A percentile compares a stretch with the other conserved stretches of the same genome.
These are phyloP conservation scores for Hortaea sp. DNA, from an alignment of 2,329 filamentous ascomycete genomes.

Conservation along the genomic window DNA sequence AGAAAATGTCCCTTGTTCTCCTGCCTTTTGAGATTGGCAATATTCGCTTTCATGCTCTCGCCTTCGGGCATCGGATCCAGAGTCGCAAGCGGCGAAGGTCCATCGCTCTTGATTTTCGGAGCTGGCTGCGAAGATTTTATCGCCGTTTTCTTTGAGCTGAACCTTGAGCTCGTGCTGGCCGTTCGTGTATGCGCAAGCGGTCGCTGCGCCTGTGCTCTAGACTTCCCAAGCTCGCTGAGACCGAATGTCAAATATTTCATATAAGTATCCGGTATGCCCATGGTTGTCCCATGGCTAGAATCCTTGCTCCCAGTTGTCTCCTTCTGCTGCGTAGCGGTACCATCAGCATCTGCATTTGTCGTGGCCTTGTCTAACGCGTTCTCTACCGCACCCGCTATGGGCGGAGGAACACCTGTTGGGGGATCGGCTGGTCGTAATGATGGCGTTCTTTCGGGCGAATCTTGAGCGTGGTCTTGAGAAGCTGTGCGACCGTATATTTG, in stretches of 20 bases:
- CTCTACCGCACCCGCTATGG: constrained; percentile 35
- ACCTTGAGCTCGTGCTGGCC: constrained; percentile 9
- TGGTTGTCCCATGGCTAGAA: constrained; percentile 23
- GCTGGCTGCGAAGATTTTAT: neutral
- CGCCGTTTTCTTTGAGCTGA: constrained; percentile 9
- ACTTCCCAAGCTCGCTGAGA: constrained; percentile 23
- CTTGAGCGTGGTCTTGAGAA: constrained; percentile 16
- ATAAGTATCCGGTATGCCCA: constrained; percentile 38
- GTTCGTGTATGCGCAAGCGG: constrained; percentile 1
- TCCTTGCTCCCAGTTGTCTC: constrained; percentile 4
- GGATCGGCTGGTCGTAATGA: constrained; percentile 2
- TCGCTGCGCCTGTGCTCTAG: constrained; percentile 5
- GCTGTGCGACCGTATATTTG: constrained; percentile 16
- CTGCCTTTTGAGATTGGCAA: constrained; percentile 41
- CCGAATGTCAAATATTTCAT: constrained; percentile 43
- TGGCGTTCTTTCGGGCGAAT: constrained; percentile 4
- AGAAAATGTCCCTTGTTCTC: constrained; percentile 50
- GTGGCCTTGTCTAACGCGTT: constrained; percentile 34
- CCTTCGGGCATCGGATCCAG: constrained; percentile 30
- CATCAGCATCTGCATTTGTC: constrained; percentile 23
- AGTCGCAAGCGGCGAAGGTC: constrained; percentile 13
- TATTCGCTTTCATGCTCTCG: constrained; percentile 47
- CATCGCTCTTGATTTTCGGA: neutral
- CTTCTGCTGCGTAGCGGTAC: neutral
- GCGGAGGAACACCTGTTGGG: constrained; percentile 34